Percentiles rank a stretch among this genome's conserved stretches.
Evolutionary conservation across 2,329 filamentous ascomycete species (phyloP).

Genomic region (Scortechinia acanthostroma): DNA sequence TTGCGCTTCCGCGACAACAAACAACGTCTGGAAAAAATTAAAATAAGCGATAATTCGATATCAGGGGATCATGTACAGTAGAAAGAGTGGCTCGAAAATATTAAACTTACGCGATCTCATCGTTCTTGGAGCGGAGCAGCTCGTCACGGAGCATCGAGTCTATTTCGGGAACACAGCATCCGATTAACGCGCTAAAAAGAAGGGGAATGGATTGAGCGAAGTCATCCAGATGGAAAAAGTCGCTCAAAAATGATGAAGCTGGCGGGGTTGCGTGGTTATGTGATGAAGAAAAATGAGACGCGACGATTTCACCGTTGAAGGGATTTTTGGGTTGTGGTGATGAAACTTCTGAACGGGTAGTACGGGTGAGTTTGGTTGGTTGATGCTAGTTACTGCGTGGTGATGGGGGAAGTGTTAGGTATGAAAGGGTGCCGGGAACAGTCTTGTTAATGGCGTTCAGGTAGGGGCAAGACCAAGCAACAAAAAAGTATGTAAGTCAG

Average conservation of each 20-base stretch:
- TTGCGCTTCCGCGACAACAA: constrained; percentile 50
- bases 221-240: constrained; percentile 1
- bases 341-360: too few relatives aligned
- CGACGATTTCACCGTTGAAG: neutral
- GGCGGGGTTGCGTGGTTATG: neutral
- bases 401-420: too few relatives aligned
- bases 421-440: too few relatives aligned
- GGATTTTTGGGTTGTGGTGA: too few relatives aligned
- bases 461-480: too few relatives aligned
- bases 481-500: too few relatives aligned
- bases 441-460: too few relatives aligned
- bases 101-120: constrained; percentile 3
- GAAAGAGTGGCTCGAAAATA: neutral
- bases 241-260: neutral
- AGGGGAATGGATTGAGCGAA: neutral
- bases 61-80: neutral
- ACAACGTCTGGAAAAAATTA: constrained; percentile 6
- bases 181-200: neutral
- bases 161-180: constrained; percentile 1
- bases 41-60: neutral
- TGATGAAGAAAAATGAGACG: neutral
- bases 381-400: too few relatives aligned
- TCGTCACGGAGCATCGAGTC: constrained; percentile 1
- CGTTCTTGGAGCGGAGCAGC: constrained; percentile 2
- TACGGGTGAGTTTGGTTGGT: too few relatives aligned